Conservation (phyloP, 345 rosid genomes). For the Rubroshorea leprosula region DNA sequence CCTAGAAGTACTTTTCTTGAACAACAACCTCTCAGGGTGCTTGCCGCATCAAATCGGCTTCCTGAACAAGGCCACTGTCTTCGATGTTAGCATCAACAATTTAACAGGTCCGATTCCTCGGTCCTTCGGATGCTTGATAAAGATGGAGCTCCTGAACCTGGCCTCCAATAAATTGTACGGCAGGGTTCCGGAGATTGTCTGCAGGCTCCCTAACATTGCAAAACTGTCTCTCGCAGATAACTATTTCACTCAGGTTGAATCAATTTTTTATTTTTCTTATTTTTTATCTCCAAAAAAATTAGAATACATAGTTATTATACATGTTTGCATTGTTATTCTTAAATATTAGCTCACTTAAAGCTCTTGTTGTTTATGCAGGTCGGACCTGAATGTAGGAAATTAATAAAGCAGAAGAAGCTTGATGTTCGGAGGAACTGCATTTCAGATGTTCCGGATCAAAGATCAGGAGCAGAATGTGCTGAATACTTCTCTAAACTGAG, state of each 20-base stretch:
- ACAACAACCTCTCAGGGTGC: slow-evolving; percentile 43
- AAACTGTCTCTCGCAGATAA: slow-evolving; percentile 33
- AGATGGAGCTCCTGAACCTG: slow-evolving; percentile 32
- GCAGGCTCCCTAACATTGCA: slow-evolving; percentile 32
- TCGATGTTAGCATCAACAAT: slow-evolving; percentile 40
- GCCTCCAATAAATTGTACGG: slow-evolving; percentile 38
- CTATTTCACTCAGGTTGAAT: slow-evolving; percentile 43
- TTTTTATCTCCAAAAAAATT: no score
- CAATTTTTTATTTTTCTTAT: no score
- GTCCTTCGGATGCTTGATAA: slow-evolving; percentile 48
- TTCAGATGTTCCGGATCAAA: slow-evolving; percentile 42
- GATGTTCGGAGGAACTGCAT: slow-evolving; percentile 51
- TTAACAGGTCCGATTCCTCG: slow-evolving; percentile 49
- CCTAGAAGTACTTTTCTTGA: slow-evolving; percentile 46
- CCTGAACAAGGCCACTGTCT: slow-evolving; percentile 22
- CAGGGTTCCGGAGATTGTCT: slow-evolving; percentile 42
- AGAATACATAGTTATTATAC: no score
- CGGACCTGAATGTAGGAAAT: slow-evolving; percentile 41
- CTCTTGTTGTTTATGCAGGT: slow-evolving; percentile 19
- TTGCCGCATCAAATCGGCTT: slow-evolving; percentile 51
- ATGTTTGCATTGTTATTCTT: no score
- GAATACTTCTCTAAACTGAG: slow-evolving; percentile 24
- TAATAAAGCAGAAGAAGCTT: slow-evolving; percentile 25
- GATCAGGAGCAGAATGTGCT: slow-evolving; percentile 17
- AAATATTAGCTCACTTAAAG: background rate